These are phyloP conservation scores for Suillus spraguei DNA, from an alignment of 768 basidiomycete genomes.

Conservation along the genomic window DNA sequence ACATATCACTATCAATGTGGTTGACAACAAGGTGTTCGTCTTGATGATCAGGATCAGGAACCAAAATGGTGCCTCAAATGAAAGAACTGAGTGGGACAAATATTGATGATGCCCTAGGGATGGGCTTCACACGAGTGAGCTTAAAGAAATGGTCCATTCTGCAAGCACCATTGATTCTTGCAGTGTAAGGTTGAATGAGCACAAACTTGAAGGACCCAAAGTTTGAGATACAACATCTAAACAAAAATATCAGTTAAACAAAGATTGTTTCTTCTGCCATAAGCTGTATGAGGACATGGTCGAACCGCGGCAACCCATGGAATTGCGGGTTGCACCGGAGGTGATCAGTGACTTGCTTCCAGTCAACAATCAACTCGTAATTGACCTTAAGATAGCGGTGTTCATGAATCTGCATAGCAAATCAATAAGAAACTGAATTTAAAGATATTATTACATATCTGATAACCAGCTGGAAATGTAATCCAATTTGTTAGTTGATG, in stretches of 20 bases:
- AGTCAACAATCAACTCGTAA: slow-evolving; percentile 31
- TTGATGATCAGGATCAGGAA: slow-evolving; percentile 19
- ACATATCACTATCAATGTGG: slow-evolving; percentile 34
- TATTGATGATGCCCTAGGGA: slow-evolving; percentile 12
- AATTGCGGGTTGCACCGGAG: slow-evolving; percentile 34
- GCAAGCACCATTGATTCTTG: not conserved
- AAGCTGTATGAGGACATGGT: slow-evolving; percentile 18
- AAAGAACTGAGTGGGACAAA: slow-evolving; percentile 23
- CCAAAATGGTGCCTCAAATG: slow-evolving; percentile 26
- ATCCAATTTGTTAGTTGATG: slow-evolving; percentile 7
- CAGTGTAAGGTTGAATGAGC: slow-evolving; percentile 10
- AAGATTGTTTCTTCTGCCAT: not conserved
- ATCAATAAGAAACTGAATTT: not conserved
- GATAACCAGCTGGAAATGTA: not conserved
- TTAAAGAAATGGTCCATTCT: slow-evolving; percentile 2
- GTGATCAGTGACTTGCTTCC: slow-evolving; percentile 28
- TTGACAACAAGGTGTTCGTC: slow-evolving; percentile 32
- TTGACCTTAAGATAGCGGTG: slow-evolving; percentile 28
- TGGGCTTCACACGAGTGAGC: slow-evolving; percentile 7
- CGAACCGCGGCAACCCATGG: slow-evolving; percentile 26
- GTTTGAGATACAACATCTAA: slow-evolving; percentile 5
- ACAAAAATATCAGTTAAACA: slow-evolving; percentile 2
- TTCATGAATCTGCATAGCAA: slow-evolving; percentile 23
- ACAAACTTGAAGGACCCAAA: slow-evolving; percentile 5
- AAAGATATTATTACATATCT: not conserved